Evolutionary conservation across 129 eudicot species (phyloP).

Genomic region (Escallonia rubra): DNA sequence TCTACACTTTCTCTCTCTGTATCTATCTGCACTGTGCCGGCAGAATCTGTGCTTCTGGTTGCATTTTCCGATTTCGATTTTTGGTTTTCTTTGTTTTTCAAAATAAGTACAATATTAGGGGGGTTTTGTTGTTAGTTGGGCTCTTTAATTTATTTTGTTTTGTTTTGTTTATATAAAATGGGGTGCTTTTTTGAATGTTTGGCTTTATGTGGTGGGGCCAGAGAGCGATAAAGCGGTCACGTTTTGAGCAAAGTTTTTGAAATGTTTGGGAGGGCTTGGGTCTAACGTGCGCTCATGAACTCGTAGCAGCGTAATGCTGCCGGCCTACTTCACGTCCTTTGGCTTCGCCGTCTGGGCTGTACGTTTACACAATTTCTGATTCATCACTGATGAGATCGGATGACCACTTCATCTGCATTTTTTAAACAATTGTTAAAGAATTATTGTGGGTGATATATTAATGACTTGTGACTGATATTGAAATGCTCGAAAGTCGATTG

Average conservation of each 20-base stretch:
- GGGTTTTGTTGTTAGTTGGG: too few relatives aligned
- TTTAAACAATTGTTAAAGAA: too few relatives aligned
- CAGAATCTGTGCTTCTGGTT: not conserved
- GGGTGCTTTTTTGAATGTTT: not conserved
- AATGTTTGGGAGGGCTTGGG: slow-evolving; percentile 5
- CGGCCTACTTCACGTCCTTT: slow-evolving; percentile 18
- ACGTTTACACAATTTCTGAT: too few relatives aligned
- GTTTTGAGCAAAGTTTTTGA: slow-evolving; percentile 23
- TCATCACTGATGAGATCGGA: too few relatives aligned
- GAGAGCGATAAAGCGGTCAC: slow-evolving; percentile 12
- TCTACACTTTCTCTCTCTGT: slow-evolving; percentile 18
- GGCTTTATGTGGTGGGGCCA: slow-evolving; percentile 19
- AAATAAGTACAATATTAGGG: too few relatives aligned
- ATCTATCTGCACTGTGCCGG: not conserved
- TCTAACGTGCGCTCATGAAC: slow-evolving; percentile 27
- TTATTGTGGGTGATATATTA: too few relatives aligned
- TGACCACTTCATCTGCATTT: too few relatives aligned
- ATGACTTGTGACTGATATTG: too few relatives aligned
- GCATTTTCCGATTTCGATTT: slow-evolving; percentile 9
- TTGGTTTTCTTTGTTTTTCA: too few relatives aligned
- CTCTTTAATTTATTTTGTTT: too few relatives aligned
- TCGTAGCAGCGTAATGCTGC: slow-evolving; percentile 6
- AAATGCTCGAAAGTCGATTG: too few relatives aligned
- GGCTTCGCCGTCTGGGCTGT: slow-evolving; percentile 8
- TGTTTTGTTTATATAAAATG: too few relatives aligned